Evolutionary conservation across 192 early-diverging fungal species (phyloP).

Genomic region (Coemansia sp.): DNA sequence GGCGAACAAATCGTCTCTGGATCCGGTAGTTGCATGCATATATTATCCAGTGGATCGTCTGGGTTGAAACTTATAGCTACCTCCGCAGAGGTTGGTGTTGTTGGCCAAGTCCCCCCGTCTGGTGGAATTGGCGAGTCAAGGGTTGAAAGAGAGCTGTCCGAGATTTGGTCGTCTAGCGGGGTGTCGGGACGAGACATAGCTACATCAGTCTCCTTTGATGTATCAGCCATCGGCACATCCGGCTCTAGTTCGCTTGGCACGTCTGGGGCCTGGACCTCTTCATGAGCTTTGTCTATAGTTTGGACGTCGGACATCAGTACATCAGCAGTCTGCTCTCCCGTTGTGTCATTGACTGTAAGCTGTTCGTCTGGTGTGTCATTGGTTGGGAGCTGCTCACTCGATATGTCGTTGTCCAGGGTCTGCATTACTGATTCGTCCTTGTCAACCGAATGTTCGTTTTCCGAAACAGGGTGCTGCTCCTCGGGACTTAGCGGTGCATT

Average conservation of each 20-base stretch:
- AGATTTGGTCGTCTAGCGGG: background rate
- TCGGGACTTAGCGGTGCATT: no score
- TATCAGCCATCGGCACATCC: background rate
- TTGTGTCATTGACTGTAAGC: no score
- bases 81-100: background rate
- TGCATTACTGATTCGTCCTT: background rate
- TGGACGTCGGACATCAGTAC: background rate
- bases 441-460: no score
- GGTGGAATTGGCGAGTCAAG: background rate
- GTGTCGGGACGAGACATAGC: background rate
- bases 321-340: background rate
- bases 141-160: background rate
- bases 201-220: background rate
- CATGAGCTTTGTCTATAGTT: no score
- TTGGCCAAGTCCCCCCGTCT: background rate
- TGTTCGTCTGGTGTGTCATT: no score
- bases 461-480: no score
- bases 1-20: slow-evolving; percentile 22
- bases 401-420: background rate
- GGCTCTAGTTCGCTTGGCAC: no score
- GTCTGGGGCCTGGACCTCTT: no score
- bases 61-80: background rate
- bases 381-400: background rate
- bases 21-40: slow-evolving; percentile 15
- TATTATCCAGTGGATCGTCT: slow-evolving; percentile 9